Base-by-base conservation (phyloP, 2,329 filamentous ascomycete genomes). In the Pestalotiopsis sp. region DNA sequence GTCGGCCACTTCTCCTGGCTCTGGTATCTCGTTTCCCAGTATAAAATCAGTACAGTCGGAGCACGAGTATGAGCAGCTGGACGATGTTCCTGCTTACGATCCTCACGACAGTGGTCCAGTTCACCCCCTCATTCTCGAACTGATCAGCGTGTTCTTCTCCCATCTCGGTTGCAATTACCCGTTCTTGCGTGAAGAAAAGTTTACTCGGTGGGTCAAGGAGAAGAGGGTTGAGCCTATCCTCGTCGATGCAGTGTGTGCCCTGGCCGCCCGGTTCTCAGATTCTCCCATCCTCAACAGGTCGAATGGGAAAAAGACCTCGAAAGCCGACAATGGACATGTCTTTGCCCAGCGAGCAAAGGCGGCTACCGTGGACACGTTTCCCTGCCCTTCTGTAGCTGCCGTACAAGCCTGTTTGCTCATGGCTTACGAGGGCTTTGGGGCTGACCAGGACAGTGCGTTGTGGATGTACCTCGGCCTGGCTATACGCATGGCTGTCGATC, bases 381-480 rank as follows among this genome's bases (percentile, higher is more conserved):
- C 93, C 0, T 96, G 92, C 70, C 94, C 94, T 0, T 94, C 91
- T 2, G 90, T 97, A 1, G 92, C 92, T 27, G 93, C 93, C 11
- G 93, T 96, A 0, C 94, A 97, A 74, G 93, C 94, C 0, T 94
- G 92, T 63, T 81, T 97, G 12, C 82, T 97, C 36, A 88, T 97
- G 80, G 94, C 93, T 0, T 97, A 97, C 75, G 93, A 97, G 73
- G 92, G 95, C 58, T 97, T 97, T 73, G 94, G 94, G 1, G 92
- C 93, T 12, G 93, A 93, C 72, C 93, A 95, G 74, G 94, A 97
- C 75, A 97, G 93, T 77, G 93, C 93, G 0, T 80, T 97, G 6
- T 97, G 94, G 94, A 97, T 97, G 93, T 97, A 97, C 76, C 84
- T 97, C 1, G 94, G 94, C 0, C 91, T 95, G 65, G 91, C 94